Conservation (phyloP, 129 eudicot species). For the Silybum marianum region DNA sequence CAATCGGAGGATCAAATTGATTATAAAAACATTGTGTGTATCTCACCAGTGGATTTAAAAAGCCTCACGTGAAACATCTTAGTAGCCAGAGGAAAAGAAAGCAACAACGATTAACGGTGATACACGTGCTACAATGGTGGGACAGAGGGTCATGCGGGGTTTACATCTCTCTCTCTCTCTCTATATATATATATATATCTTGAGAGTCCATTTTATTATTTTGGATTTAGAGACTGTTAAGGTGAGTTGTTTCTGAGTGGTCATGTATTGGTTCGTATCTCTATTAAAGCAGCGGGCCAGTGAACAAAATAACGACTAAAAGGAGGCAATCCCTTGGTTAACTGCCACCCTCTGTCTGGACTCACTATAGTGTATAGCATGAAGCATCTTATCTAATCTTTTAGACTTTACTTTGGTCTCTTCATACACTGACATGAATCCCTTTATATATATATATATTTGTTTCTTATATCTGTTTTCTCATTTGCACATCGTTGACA, state of each 20-base stretch:
- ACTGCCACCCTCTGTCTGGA: background rate
- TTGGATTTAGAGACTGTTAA: background rate
- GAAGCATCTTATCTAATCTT: background rate
- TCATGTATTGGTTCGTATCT: background rate
- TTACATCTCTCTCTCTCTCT: background rate
- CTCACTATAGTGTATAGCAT: background rate
- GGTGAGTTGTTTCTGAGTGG: background rate
- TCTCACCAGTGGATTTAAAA: background rate
- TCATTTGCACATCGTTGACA: conserved; percentile 28
- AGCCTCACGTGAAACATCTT: background rate
- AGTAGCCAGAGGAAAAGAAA: background rate
- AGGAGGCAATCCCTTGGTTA: background rate
- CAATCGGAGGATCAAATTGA: background rate
- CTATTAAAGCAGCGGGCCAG: background rate
- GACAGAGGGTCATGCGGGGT: background rate
- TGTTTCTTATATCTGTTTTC: conserved; percentile 24
- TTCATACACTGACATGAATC: background rate
- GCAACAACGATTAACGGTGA: background rate
- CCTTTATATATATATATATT: background rate
- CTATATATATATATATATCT: background rate
- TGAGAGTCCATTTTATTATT: background rate
- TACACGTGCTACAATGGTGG: background rate
- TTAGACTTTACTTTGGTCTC: conserved; percentile 10
- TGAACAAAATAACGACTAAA: background rate
- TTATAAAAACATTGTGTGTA: background rate